These are phyloP conservation scores for Apodospora peruviana DNA, from an alignment of 495 filamentous ascomycete species.

Conservation along the genomic window DNA sequence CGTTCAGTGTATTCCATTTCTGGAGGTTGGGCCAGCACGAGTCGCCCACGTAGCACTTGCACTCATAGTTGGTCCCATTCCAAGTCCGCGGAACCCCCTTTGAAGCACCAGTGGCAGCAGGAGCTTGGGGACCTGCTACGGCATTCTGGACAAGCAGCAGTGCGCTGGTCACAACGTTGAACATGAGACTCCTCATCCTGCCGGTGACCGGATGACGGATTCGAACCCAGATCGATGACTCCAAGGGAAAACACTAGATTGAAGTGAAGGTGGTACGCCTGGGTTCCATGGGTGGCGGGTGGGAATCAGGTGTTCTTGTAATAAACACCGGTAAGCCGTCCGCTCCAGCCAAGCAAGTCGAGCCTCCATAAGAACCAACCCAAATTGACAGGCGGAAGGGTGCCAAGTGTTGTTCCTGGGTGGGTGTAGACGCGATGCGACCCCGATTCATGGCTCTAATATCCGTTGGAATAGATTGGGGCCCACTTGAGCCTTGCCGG, in stretches of 20 bases:
- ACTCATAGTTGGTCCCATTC: slow-evolving; percentile 30
- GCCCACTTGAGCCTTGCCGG: slow-evolving; percentile 1
- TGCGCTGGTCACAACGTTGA: slow-evolving; percentile 9
- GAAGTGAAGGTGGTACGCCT: not conserved
- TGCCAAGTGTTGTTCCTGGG: not conserved
- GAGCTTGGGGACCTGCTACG: not conserved
- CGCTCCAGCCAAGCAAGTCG: not conserved
- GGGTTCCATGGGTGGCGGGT: too few species aligned
- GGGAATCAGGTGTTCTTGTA: too few species aligned
- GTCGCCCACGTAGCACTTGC: slow-evolving; percentile 39
- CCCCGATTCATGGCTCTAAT: not conserved
- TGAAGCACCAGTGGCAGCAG: not conserved
- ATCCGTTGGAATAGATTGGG: not conserved
- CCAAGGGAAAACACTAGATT: not conserved
- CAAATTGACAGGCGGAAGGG: too few species aligned
- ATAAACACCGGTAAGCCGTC: too few species aligned
- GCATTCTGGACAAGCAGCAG: slow-evolving; percentile 12
- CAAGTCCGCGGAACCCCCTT: slow-evolving; percentile 23
- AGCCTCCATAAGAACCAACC: too few species aligned
- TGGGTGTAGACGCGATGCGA: slow-evolving; percentile 1
- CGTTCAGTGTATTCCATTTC: slow-evolving; percentile 32
- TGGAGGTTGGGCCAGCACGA: slow-evolving; percentile 34
- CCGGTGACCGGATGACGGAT: not conserved
- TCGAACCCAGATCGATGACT: too few species aligned
- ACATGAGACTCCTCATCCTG: slow-evolving; percentile 14